These are phyloP conservation scores for Vickermania ingenoplastis DNA, from an alignment of 208 protist species.

Conservation along the genomic window DNA sequence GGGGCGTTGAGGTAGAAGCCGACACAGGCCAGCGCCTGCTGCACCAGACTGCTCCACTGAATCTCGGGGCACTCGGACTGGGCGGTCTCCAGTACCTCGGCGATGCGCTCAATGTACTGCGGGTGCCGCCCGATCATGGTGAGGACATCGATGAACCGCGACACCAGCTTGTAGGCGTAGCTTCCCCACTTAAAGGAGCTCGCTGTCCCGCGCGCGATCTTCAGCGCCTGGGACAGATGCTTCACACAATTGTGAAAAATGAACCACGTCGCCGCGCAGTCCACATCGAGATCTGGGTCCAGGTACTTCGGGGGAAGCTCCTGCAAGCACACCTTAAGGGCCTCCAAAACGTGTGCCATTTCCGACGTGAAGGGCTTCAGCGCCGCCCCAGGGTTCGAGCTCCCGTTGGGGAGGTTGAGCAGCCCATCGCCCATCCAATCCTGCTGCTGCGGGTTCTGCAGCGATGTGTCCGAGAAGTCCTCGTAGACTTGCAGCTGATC, in stretches of 20 bases:
- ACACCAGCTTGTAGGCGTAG: conserved; percentile 66
- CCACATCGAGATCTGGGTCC: conserved; percentile 62
- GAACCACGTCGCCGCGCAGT: conserved; percentile 83
- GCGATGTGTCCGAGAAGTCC: conserved; percentile 3
- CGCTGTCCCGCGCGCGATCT: conserved; percentile 31
- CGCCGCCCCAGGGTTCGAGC: background rate
- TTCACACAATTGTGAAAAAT: conserved; percentile 73
- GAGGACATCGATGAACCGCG: conserved; percentile 67
- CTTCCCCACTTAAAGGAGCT: conserved; percentile 45
- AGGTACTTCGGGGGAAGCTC: conserved; percentile 65
- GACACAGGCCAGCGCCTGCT: conserved; percentile 64
- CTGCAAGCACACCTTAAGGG: conserved; percentile 57
- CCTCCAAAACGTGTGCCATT: conserved; percentile 61
- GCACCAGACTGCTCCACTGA: conserved; percentile 62
- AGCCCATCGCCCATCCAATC: background rate
- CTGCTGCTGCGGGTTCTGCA: background rate
- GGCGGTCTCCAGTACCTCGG: conserved; percentile 46
- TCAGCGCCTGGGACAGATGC: conserved; percentile 63
- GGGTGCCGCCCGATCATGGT: conserved; percentile 75
- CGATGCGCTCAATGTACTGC: conserved; percentile 67
- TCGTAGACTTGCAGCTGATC: conserved; percentile 43
- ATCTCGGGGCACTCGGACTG: conserved; percentile 64
- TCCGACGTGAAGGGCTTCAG: conserved; percentile 60
- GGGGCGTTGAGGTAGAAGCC: conserved; percentile 21
- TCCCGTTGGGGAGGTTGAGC: conserved; percentile 8